Evolutionary conservation across 2,329 filamentous ascomycete species (phyloP).

Genomic region (Neophaeococcomyces mojaviensis): DNA sequence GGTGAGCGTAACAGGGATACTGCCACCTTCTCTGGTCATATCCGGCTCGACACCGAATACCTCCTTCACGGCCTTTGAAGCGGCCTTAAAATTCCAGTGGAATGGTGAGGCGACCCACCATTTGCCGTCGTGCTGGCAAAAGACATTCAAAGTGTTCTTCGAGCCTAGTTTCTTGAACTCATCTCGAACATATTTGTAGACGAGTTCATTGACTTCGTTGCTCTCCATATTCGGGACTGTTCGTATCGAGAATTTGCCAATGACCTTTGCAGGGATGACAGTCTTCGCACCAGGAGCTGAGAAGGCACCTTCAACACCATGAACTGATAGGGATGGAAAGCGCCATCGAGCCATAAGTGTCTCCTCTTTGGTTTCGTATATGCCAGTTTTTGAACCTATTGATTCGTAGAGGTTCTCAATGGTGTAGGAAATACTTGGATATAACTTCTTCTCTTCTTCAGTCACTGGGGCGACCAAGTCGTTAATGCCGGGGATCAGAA

Average conservation of each 20-base stretch:
- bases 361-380: constrained; percentile 78
- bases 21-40: constrained; percentile 91
- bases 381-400: constrained; percentile 78
- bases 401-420: constrained; percentile 95
- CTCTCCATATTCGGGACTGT: constrained; percentile 98
- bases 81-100: constrained; percentile 97
- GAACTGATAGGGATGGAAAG: constrained; percentile 85
- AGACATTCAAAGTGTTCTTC: constrained; percentile 84
- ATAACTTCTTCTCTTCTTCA: constrained; percentile 78
- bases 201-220: constrained; percentile 74
- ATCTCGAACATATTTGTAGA: constrained; percentile 75
- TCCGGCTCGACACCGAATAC: constrained; percentile 92
- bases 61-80: constrained; percentile 88
- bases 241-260: constrained; percentile 96
- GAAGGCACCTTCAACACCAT: constrained; percentile 93
- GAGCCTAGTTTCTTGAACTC: constrained; percentile 79
- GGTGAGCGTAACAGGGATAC: constrained; percentile 91
- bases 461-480: constrained; percentile 88
- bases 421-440: constrained; percentile 82
- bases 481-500: constrained; percentile 85
- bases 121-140: constrained; percentile 82
- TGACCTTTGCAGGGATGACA: constrained; percentile 95
- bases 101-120: constrained; percentile 98
- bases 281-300: constrained; percentile 92
- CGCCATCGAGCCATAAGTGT: constrained; percentile 96